These are phyloP conservation scores for Mortierella sp. DNA, from an alignment of 371 early-diverging fungal genomes.

Conservation along the genomic window DNA sequence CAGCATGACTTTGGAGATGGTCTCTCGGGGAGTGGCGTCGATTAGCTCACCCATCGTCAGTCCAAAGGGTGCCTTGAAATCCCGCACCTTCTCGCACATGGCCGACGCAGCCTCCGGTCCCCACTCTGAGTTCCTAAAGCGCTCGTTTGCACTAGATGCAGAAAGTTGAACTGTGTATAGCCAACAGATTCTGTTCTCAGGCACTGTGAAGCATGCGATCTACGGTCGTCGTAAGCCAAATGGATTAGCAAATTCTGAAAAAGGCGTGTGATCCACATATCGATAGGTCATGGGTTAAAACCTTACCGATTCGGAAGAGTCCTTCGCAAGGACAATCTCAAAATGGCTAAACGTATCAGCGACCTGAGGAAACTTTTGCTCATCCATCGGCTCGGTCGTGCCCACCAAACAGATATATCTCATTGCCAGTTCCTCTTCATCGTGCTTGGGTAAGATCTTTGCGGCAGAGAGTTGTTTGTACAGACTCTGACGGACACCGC, in stretches of 20 bases:
- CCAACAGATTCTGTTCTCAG: conserved; percentile 38
- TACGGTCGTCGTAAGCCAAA: neutral
- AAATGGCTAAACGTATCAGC: conserved; percentile 15
- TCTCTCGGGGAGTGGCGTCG: conserved; percentile 24
- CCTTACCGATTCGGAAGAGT: conserved; percentile 36
- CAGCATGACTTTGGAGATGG: conserved; percentile 40
- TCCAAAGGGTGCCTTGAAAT: conserved; percentile 33
- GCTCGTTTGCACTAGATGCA: conserved; percentile 7
- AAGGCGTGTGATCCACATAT: neutral
- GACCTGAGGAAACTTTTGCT: conserved; percentile 12
- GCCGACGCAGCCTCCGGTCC: conserved; percentile 25
- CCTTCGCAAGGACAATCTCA: conserved; percentile 36
- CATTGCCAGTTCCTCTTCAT: conserved; percentile 24
- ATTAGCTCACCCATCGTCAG: conserved; percentile 31
- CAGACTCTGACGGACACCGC: conserved; percentile 36
- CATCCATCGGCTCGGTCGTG: conserved; percentile 21
- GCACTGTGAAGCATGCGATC: conserved; percentile 39
- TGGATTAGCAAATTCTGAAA: neutral
- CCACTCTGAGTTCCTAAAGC: conserved; percentile 43
- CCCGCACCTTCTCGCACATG: conserved; percentile 25
- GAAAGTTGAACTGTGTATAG: conserved; percentile 18
- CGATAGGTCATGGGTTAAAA: neutral
- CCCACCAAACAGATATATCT: conserved; percentile 30
- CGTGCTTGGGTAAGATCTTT: conserved; percentile 19
- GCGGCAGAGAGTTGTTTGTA: conserved; percentile 21